These are phyloP conservation scores for Eucalyptus cloeziana DNA, from an alignment of 345 rosid species.

Conservation along the genomic window DNA sequence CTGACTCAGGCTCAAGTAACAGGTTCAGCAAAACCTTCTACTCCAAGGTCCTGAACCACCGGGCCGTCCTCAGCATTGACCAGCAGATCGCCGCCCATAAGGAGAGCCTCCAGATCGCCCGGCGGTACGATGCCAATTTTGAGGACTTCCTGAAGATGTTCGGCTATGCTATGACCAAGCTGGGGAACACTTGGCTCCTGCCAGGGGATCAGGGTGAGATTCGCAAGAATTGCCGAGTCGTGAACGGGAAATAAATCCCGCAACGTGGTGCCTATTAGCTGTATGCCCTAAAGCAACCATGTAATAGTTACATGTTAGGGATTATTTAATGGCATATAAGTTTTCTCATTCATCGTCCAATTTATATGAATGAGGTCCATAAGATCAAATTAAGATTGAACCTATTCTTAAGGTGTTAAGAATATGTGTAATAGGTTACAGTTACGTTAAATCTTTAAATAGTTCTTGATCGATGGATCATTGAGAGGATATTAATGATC, in stretches of 20 bases:
- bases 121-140: constrained; percentile 34
- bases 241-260: neutral
- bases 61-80: constrained; percentile 55
- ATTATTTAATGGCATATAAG: too few relatives aligned
- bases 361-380: too few relatives aligned
- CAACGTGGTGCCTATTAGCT: neutral
- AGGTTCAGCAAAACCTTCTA: constrained; percentile 36
- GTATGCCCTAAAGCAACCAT: too few relatives aligned
- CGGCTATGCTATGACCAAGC: constrained; percentile 47
- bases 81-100: constrained; percentile 44
- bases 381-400: too few relatives aligned
- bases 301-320: too few relatives aligned
- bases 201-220: constrained; percentile 53
- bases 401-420: too few relatives aligned
- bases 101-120: constrained; percentile 25
- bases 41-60: constrained; percentile 21
- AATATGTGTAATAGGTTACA: too few relatives aligned
- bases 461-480: too few relatives aligned
- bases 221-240: constrained; percentile 30
- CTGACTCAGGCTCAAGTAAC: constrained; percentile 29
- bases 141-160: constrained; percentile 50
- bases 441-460: too few relatives aligned
- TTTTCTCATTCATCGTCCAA: too few relatives aligned
- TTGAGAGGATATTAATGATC: too few relatives aligned
- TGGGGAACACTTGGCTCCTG: constrained; percentile 55